These are phyloP conservation scores for Phytophthora aleatoria DNA, from an alignment of 352 stramenopile species.

Conservation along the genomic window DNA sequence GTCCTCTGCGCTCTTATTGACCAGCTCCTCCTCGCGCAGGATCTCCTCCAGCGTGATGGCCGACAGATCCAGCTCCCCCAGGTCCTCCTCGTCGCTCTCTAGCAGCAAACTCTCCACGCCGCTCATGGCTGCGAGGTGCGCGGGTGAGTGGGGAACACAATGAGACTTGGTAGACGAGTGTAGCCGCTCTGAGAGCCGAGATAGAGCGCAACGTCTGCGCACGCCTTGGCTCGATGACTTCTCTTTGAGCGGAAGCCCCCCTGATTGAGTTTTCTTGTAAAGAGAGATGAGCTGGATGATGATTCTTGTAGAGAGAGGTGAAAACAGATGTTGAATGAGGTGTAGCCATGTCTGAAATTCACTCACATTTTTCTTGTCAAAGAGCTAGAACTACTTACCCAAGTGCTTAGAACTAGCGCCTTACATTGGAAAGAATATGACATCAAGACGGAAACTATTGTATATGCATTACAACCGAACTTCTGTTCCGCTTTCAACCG, in stretches of 20 bases:
- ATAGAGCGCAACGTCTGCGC: constrained; percentile 7
- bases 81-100: constrained; percentile 73
- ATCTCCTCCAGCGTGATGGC: constrained; percentile 79
- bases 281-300: constrained; percentile 11
- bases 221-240: constrained; percentile 18
- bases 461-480: too few relatives aligned
- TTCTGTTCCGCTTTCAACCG: too few relatives aligned
- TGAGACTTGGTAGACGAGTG: constrained; percentile 1
- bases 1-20: constrained; percentile 34
- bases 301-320: constrained; percentile 17
- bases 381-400: neutral
- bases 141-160: constrained; percentile 1
- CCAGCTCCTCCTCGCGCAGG: constrained; percentile 69
- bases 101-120: constrained; percentile 61
- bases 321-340: neutral
- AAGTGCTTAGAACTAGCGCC: neutral
- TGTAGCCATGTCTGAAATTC: constrained; percentile 12
- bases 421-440: too few relatives aligned
- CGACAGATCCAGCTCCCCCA: constrained; percentile 67
- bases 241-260: constrained; percentile 21
- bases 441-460: too few relatives aligned
- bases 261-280: constrained; percentile 20
- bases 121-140: constrained; percentile 37
- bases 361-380: neutral
- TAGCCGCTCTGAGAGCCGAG: neutral